Base-by-base conservation (phyloP, 345 rosid species). In the Citrus maxima region DNA sequence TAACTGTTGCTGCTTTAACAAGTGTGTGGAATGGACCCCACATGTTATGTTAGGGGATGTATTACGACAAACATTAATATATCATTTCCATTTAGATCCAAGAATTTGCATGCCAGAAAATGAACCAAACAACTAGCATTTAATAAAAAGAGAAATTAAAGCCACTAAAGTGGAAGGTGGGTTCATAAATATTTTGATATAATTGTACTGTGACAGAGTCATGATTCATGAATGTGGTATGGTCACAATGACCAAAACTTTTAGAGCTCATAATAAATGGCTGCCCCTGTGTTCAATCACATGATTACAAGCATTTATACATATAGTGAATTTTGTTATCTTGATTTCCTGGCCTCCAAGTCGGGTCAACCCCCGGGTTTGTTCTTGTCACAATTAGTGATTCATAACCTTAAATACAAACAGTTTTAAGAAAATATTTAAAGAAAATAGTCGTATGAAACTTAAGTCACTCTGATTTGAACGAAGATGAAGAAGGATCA, bases 161-260 rank as follows among this genome's bases (percentile, higher is more conserved):
- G 55, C 10, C 68, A 12, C 38, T 66, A 34, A 62, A 35, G 28
- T 34, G 67, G 68, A 60, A 67, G 73, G 16, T 42, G 66, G 67
- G 62, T n/a, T 66, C 81, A 82, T 82, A 70, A 82, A 85, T 81
- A 42, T 32, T 75, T 13, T 35, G 71, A 13, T 28, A 13, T 34
- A 32, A 32, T 55, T 60, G 58, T 5, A 54, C 58, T 54, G 19
- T 54, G 22, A 19, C 58, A 46, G 12, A 22, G 55, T 40, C 38
- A 82, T 38, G 51, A 54, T 54, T 54, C 21, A 18, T 18, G 58
- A 67, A 60, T 59, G 61, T 70, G 73, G 61, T n/a, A 46, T 62
- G 78, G 71, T 73, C 80, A 80, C 76, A 62, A 10, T 72, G 69
- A 46, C 19, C 61, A 58, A n/a, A 3, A 64, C 63, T 25, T 38